Percentiles rank a stretch among this genome's conserved stretches.
phyloP scores from a whole-genome alignment of 371 early-diverging fungal genomes.

The Syncephalastrum contaminatum region DNA sequence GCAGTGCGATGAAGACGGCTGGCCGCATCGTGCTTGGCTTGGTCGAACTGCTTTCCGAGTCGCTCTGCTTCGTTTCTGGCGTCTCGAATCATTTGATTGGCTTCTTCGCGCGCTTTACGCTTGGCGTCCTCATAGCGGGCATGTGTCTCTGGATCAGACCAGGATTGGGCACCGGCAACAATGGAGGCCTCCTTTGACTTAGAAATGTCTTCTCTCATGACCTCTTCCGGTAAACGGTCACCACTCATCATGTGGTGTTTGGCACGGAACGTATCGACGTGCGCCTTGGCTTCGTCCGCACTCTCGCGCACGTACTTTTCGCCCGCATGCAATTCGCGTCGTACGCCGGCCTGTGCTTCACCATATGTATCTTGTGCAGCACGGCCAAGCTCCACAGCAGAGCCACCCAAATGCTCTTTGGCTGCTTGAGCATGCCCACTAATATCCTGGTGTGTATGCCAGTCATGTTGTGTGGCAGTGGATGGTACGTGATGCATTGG shows the following conservation, averaged over 20 bases:
- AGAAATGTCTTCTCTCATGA: slow-evolving; percentile 11
- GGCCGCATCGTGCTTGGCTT: slow-evolving; percentile 8
- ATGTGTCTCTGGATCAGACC: slow-evolving; percentile 12
- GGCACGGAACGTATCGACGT: slow-evolving; percentile 17
- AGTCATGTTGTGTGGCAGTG: slow-evolving; percentile 1
- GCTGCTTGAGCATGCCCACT: slow-evolving; percentile 11
- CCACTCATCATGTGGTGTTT: slow-evolving; percentile 37
- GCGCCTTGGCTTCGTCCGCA: slow-evolving; percentile 10
- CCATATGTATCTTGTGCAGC: slow-evolving; percentile 20
- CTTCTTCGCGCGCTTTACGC: slow-evolving; percentile 7
- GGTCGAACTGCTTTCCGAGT: background rate
- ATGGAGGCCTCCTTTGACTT: slow-evolving; percentile 3
- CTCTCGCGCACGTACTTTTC: background rate
- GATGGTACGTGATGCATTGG: slow-evolving; percentile 7
- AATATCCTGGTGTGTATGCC: slow-evolving; percentile 6
- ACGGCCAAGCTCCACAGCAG: slow-evolving; percentile 11
- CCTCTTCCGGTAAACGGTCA: slow-evolving; percentile 22
- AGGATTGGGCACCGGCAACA: slow-evolving; percentile 8
- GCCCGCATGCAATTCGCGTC: slow-evolving; percentile 8
- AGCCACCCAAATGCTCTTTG: slow-evolving; percentile 4
- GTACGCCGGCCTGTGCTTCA: slow-evolving; percentile 4
- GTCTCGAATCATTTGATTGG: slow-evolving; percentile 1
- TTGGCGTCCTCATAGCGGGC: slow-evolving; percentile 8
- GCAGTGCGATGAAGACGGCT: background rate
- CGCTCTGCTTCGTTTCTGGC: slow-evolving; percentile 6